Percentiles rank a stretch among this genome's conserved stretches.
Evolutionary conservation across 2,329 filamentous ascomycete species (phyloP).

Genomic region (Stemphylium beticola): DNA sequence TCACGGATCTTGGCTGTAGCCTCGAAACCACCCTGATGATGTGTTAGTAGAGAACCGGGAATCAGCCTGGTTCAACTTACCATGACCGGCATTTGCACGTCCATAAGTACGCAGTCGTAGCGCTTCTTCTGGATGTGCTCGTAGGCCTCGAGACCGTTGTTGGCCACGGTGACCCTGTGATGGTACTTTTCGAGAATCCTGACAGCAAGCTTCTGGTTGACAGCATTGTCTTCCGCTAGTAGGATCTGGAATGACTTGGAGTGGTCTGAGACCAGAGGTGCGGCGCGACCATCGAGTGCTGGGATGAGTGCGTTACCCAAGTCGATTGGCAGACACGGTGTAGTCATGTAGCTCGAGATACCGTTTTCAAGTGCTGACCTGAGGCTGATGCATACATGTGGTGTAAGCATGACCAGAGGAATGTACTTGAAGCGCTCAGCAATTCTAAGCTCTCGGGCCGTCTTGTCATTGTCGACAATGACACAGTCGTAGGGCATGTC

Average conservation of each 20-base stretch:
- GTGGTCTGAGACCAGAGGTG: constrained; percentile 89
- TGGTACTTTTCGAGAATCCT: constrained; percentile 98
- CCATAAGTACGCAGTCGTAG: constrained; percentile 98
- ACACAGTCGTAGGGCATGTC: constrained; percentile 87
- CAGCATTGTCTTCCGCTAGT: constrained; percentile 93
- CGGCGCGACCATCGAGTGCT: constrained; percentile 89
- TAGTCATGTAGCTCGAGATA: constrained; percentile 99
- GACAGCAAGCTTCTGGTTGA: constrained; percentile 94
- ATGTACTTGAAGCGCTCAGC: constrained; percentile 98
- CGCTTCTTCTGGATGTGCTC: constrained; percentile 90
- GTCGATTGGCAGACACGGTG: constrained; percentile 91
- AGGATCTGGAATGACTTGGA: constrained; percentile 95
- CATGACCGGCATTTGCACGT: constrained; percentile 99
- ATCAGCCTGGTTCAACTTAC: constrained; percentile 55
- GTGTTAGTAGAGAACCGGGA: constrained; percentile 45
- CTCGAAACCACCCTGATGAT: constrained; percentile 82
- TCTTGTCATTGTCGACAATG: constrained; percentile 91
- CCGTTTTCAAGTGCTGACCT: constrained; percentile 94
- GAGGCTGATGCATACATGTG: constrained; percentile 86
- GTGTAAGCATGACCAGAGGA: constrained; percentile 89
- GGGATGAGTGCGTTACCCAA: constrained; percentile 96
- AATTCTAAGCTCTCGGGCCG: constrained; percentile 81
- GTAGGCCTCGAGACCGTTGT: constrained; percentile 91
- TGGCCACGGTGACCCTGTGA: constrained; percentile 88
- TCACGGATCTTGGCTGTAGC: constrained; percentile 96